Base-by-base conservation (phyloP, 768 basidiomycete species). In the Xerocomellus dryophilus region DNA sequence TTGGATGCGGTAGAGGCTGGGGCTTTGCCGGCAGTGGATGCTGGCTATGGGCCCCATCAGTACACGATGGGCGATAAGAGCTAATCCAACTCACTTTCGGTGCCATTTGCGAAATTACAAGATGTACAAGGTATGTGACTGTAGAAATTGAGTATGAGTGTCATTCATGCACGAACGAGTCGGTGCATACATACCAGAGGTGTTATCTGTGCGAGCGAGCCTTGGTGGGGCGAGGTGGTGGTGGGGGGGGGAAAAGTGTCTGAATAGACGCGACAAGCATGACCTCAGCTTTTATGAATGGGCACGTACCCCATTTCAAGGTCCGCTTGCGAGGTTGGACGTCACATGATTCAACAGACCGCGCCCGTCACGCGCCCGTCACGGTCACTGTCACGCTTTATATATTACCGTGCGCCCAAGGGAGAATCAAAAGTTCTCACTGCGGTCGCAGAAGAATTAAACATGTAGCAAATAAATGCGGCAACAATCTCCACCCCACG, bases 1-100 rank as follows among this genome's bases (percentile, higher is more conserved):
- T 84, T 83, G 67, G 74, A 79, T 27, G 80, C 81, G 47, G 80
- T 80, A 40, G 81, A 82, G 53, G 78, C 74, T 25, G 76, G 74
- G 25, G 69, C 70, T 64, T 74, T 76, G 63, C 71, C 70, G 17
- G 67, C 68, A 36, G 68, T 68, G 57, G 71, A 75, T 45, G 73
- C 73, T 58, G 79, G 80, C 73, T 76, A 62, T 36, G 57, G n/a
- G n/a, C 14, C 6, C 23, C 39, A 47, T 63, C 50, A 61, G 39
- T 36, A 52, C 27, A 44, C 20, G 51, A 57, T 57, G 48, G 51
- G 45, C 25, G 52, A 61, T 46, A 59, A 44, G 40, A 0, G 29
- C 8, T 25, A 7, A 18, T 36, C 32, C 7, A 0, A 60, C 73
- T 45, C 7, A 73, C 73, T 71, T 73, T 74, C 18, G 72, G 73